Conservation (phyloP, 163 green algal species). For the Chloroidium sp. region DNA sequence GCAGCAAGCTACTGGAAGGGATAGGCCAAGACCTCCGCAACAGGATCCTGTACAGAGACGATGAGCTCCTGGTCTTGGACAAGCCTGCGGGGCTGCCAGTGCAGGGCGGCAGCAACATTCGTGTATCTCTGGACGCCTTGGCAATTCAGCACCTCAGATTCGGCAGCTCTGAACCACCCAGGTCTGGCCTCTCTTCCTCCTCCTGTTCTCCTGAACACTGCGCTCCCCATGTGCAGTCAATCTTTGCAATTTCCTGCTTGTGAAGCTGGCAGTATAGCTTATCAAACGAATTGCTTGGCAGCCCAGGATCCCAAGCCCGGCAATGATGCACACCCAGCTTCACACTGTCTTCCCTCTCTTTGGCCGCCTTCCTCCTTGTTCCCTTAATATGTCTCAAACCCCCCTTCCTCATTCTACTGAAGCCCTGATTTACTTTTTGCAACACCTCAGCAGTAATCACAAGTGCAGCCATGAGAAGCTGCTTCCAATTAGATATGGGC, state of each 20-base stretch:
- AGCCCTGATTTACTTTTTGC: too few species aligned
- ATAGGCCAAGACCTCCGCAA: slow-evolving; percentile 3
- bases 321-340: too few species aligned
- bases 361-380: too few species aligned
- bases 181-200: background rate
- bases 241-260: too few species aligned
- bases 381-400: too few species aligned
- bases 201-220: too few species aligned
- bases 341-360: too few species aligned
- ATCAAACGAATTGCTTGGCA: background rate
- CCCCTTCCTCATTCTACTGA: too few species aligned
- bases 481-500: too few species aligned
- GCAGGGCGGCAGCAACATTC: slow-evolving; percentile 22
- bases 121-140: background rate
- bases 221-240: background rate
- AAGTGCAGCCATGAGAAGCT: background rate
- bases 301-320: too few species aligned
- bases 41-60: slow-evolving; percentile 16
- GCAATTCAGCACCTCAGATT: background rate
- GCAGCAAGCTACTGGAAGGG: background rate
- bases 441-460: background rate
- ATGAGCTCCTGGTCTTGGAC: slow-evolving; percentile 42
- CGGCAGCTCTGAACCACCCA: background rate
- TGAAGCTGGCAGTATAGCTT: background rate
- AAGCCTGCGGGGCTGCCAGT: slow-evolving; percentile 41